Base-by-base conservation (phyloP, 179 eudicot species). In the Dionaea muscipula region DNA sequence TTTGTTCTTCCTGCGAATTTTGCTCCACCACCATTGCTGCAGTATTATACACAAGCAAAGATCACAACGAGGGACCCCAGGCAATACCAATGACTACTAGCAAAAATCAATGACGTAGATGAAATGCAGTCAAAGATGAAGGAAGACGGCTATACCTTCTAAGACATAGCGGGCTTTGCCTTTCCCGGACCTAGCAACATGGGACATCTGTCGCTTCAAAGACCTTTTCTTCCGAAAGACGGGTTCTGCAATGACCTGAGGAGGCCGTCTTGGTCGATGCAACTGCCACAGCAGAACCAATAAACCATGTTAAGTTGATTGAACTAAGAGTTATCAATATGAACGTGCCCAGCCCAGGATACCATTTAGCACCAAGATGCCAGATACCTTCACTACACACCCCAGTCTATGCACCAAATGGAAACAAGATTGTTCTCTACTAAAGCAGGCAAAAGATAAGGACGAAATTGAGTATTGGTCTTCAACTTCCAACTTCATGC, bases 141-240 rank as follows among this genome's bases (percentile, higher is more conserved):
- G 2, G 25, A 44, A 37, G 26, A n/a, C 16, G 6, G 11, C 15
- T 71, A 36, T 19, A 88, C 96, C 94, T 78, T 70, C 80, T 22
- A 82, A 60, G 44, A 77, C 51, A 22, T 60, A 58, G 18, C 68
- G 69, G 49, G 76, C 84, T 71, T 85, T 81, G 68, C 93, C 93
- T 61, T 84, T 75, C 48, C 84, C 84, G 45, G 55, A 61, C 22
- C 59, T 68, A 15, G 20, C 47, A 31, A 10, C 36, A 39, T 15
- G 43, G 12, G 43, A 39, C 0, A 4, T 20, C 22, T 62, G 75
- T 26, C 91, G 77, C 59, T 83, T 81, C 43, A 82, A 59, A 11
- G 96, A 80, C 69, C 96, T 67, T 58, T 82, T 87, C 90, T 85
- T 87, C 10, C 94, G 80, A n/a, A 82, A 45, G 55, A 78, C 63